Percentiles rank a stretch among this genome's conserved stretches.
phyloP scores from a whole-genome alignment of 1,284 basidiomycete species.

The Tilletia walkeri region DNA sequence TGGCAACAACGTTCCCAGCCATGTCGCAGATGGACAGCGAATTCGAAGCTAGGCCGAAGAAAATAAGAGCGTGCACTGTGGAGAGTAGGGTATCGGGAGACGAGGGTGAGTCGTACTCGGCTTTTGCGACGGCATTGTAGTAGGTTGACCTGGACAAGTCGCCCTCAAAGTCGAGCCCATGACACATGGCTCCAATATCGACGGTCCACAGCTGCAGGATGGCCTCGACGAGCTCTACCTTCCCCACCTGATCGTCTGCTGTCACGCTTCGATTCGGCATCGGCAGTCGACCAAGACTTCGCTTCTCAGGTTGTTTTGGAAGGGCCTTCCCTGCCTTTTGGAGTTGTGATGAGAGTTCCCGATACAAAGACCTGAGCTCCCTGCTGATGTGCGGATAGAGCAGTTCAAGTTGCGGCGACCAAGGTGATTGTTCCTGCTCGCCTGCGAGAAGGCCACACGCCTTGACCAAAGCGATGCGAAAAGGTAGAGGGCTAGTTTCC shows the following conservation, averaged over 20 bases:
- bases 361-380: conserved; percentile 31
- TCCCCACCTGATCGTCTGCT: conserved; percentile 34
- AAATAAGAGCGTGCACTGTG: not conserved
- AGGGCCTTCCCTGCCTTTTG: conserved; percentile 11
- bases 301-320: conserved; percentile 5
- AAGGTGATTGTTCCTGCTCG: conserved; percentile 35
- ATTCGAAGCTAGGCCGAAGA: not conserved
- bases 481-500: conserved; percentile 35
- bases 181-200: conserved; percentile 31
- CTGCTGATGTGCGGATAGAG: conserved; percentile 40
- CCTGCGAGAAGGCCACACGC: conserved; percentile 39
- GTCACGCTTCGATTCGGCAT: not conserved
- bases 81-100: not conserved
- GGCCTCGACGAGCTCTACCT: conserved; percentile 38
- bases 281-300: conserved; percentile 14
- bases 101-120: conserved; percentile 30
- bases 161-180: conserved; percentile 28
- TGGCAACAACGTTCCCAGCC: not conserved
- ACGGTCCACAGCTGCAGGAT: conserved; percentile 44
- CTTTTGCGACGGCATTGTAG: not conserved
- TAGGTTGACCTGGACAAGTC: conserved; percentile 14
- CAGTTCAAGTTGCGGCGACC: conserved; percentile 36
- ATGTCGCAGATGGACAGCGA: not conserved
- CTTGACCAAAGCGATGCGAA: conserved; percentile 44
- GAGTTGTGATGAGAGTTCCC: conserved; percentile 20